Evolutionary conservation across 352 stramenopile species (phyloP).

Genomic region (Pythium oligandrum): DNA sequence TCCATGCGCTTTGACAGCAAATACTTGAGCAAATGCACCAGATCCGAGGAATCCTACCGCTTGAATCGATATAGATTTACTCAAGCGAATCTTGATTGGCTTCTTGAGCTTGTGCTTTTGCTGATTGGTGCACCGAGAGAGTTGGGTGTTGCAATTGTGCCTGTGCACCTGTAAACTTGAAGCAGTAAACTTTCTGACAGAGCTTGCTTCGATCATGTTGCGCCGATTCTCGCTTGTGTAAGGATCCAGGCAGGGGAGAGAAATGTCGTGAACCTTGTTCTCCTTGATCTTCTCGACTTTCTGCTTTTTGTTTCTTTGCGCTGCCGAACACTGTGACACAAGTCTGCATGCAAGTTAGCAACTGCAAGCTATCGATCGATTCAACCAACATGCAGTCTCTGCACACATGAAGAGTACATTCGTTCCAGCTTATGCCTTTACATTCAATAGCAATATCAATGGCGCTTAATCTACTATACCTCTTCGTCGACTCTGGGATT

Average conservation of each 20-base stretch:
- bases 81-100: conserved; percentile 30
- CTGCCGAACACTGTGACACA: too few species aligned
- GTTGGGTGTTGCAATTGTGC: conserved; percentile 29
- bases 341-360: too few species aligned
- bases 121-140: conserved; percentile 36
- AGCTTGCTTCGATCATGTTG: conserved; percentile 32
- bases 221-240: conserved; percentile 47
- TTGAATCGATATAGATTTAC: conserved; percentile 28
- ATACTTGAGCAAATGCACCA: conserved; percentile 74
- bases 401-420: too few species aligned
- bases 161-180: conserved; percentile 7
- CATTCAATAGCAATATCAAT: too few species aligned
- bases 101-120: conserved; percentile 57
- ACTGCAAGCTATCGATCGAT: too few species aligned
- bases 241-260: conserved; percentile 28
- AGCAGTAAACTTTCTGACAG: conserved; percentile 40
- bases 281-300: too few species aligned
- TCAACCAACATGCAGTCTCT: too few species aligned
- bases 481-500: conserved; percentile 6
- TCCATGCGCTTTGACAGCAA: conserved; percentile 38
- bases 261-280: too few species aligned
- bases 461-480: conserved; percentile 19
- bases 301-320: too few species aligned
- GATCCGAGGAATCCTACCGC: conserved; percentile 59
- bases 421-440: too few species aligned